Conservation (phyloP, 768 basidiomycete genomes). For the Leccinum obscurum region DNA sequence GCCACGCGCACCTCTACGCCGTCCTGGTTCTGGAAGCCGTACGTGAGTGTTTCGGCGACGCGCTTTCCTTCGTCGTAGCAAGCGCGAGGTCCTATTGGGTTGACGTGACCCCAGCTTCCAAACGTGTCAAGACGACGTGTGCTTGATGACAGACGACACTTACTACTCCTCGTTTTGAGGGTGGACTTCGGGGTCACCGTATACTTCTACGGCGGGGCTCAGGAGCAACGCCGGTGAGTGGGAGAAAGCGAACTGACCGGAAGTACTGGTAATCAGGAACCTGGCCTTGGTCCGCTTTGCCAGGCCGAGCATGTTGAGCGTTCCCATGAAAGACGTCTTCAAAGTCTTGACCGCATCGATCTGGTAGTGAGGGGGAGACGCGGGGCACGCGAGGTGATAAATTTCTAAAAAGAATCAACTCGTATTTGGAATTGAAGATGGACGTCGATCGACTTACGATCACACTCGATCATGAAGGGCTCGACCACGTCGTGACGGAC, state of each 20-base stretch:
- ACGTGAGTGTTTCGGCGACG: conserved; percentile 96
- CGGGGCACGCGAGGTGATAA: conserved; percentile 97
- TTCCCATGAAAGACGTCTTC: conserved; percentile 98
- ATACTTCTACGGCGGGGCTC: conserved; percentile 66
- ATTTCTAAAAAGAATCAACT: conserved; percentile 59
- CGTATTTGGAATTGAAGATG: background rate
- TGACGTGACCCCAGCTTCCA: conserved; percentile 93
- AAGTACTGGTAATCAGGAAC: conserved; percentile 94
- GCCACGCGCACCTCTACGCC: conserved; percentile 95
- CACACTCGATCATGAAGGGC: conserved; percentile 98
- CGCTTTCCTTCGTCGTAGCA: conserved; percentile 99
- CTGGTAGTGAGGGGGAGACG: conserved; percentile 97
- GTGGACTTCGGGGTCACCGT: conserved; percentile 98
- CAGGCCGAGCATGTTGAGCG: conserved; percentile 97
- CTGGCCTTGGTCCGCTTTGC: conserved; percentile 97
- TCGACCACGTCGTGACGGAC: conserved; percentile 97
- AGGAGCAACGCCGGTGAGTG: conserved; percentile 1
- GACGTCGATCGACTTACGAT: conserved; percentile 57
- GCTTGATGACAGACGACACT: conserved; percentile 30
- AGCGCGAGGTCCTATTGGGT: conserved; percentile 97
- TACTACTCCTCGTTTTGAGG: conserved; percentile 96
- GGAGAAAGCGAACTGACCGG: conserved; percentile 52
- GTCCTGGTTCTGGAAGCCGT: conserved; percentile 94
- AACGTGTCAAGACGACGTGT: conserved; percentile 18
- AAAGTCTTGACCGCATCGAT: conserved; percentile 98